A percentile compares a stretch with the other conserved stretches of the same genome.
Conservation (phyloP, 2,329 filamentous ascomycete genomes). For the Pseudopithomyces chartarum region DNA sequence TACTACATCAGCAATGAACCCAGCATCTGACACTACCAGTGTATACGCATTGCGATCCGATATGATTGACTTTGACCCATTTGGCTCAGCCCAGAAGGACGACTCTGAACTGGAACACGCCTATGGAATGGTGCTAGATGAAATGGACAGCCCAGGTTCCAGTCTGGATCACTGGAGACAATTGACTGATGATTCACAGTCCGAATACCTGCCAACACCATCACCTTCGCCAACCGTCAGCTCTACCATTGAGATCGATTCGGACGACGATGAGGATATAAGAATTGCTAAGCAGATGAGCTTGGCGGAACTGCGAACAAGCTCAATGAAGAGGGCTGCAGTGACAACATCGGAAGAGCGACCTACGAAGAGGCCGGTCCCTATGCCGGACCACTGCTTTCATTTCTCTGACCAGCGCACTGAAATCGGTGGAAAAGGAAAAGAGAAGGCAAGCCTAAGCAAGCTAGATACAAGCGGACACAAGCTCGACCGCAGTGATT, state of each 20-base stretch:
- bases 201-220: background rate
- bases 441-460: no score
- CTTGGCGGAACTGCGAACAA: background rate
- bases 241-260: background rate
- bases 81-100: background rate
- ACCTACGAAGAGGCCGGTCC: no score
- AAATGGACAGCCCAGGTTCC: background rate
- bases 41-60: background rate
- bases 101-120: slow-evolving; percentile 19
- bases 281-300: background rate
- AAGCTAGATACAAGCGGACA: no score
- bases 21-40: background rate
- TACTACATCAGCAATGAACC: background rate
- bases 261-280: background rate
- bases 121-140: background rate
- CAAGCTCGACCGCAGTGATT: no score
- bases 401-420: no score
- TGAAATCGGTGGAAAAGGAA: no score
- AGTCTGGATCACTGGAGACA: slow-evolving; percentile 5
- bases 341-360: background rate
- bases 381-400: no score
- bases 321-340: background rate
- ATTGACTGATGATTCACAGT: background rate
- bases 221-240: background rate
- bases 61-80: slow-evolving; percentile 16